Base-by-base conservation (phyloP, 257 asterid species). In the Gardenia jasminoides region DNA sequence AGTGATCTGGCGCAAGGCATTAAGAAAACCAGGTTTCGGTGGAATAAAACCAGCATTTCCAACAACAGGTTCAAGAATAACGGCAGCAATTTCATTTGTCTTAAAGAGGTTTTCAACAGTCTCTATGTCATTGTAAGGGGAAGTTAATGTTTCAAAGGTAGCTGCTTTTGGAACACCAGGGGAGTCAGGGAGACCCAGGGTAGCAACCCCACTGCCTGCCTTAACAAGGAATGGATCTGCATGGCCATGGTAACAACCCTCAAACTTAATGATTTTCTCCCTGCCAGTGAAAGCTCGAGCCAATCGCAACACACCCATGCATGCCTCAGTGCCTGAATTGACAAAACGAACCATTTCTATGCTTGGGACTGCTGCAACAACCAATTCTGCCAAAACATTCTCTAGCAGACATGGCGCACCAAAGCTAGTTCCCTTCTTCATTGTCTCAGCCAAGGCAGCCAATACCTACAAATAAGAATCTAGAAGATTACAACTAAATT, bases 131-230 rank as follows among this genome's bases (percentile, higher is more conserved):
- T 96, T 96, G 62, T 89, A 93, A 41, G 99, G 99, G 26, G 97
- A 84, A 22, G 98, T 92, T 56, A 96, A 75, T 28, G 99, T 96
- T 69, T 78, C 88, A 12, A 0, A 16, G 9, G 99, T 96, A 56
- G 99, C 96, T 68, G 91, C 85, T 76, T 83, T 92, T n/a, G 99
- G 99, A 50, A 96, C 99, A 52, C 99, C 98, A 0, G 99, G 99
- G 41, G 98, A 96, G 84, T 96, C 99, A 0, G 99, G 98, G 77
- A 96, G 97, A 36, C 98, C 99, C 19, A 96, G 86, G 20, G 99
- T 96, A 41, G 99, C 99, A 52, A 96, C 99, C 58, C 99, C 99
- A 80, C 99, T 96, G 83, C 98, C 98, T 0, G 99, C 99, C 86
- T 96, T 96, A 54, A 96, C 99, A 59, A 96, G 96, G 90, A 92